phyloP scores from a whole-genome alignment of 1,139 yeast genomes.

The Lodderomyces orthopsilosis region DNA sequence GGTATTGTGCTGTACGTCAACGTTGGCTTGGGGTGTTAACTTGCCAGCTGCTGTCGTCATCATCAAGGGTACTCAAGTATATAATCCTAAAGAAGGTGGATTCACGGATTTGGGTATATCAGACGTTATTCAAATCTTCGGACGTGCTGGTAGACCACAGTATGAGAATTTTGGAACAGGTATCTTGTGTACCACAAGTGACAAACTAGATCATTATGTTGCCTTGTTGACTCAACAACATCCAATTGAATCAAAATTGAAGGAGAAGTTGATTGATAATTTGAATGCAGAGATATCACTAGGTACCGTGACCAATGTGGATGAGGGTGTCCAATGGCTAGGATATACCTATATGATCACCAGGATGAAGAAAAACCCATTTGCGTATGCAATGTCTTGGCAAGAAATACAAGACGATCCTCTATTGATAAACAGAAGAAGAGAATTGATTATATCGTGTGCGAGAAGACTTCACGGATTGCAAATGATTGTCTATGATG shows the following conservation, averaged over 20 bases:
- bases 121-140: conserved; percentile 96
- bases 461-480: conserved; percentile 78
- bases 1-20: conserved; percentile 93
- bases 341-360: conserved; percentile 95
- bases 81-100: conserved; percentile 94
- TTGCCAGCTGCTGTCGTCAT: conserved; percentile 97
- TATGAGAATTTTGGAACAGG: conserved; percentile 92
- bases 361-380: conserved; percentile 91
- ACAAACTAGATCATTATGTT: conserved; percentile 80
- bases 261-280: conserved; percentile 80
- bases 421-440: conserved; percentile 64
- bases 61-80: conserved; percentile 93
- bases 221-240: conserved; percentile 89
- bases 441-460: conserved; percentile 72
- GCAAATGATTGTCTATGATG: conserved; percentile 94
- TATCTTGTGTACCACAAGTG: conserved; percentile 80
- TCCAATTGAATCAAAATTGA: conserved; percentile 87
- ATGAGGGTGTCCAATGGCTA: conserved; percentile 94
- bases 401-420: conserved; percentile 83
- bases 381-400: conserved; percentile 92
- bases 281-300: conserved; percentile 93
- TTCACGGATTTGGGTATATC: conserved; percentile 90
- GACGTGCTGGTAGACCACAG: conserved; percentile 99
- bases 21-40: conserved; percentile 99
- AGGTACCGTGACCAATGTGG: conserved; percentile 92